A percentile compares a stretch with the other conserved stretches of the same genome.
Conservation (phyloP, 805 yeast genomes). For the Kluyveromyces wickerhamii region DNA sequence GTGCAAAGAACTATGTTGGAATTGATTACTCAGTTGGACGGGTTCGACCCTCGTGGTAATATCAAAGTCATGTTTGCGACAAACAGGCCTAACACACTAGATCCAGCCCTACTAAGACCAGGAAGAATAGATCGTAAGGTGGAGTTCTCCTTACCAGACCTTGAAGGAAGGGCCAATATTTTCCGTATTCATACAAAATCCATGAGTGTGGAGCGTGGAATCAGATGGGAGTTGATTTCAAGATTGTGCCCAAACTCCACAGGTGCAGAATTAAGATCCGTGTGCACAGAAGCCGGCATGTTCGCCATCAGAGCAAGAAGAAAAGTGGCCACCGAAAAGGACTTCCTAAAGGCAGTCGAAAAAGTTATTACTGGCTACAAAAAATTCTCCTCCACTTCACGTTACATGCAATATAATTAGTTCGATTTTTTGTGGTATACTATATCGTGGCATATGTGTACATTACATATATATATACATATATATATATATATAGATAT, state of each 20-base stretch:
- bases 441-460: background rate
- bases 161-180: slow-evolving; percentile 96
- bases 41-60: slow-evolving; percentile 97
- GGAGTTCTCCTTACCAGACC: slow-evolving; percentile 91
- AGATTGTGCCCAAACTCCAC: slow-evolving; percentile 97
- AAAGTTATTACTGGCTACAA: slow-evolving; percentile 97
- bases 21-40: slow-evolving; percentile 94
- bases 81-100: slow-evolving; percentile 94
- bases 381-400: slow-evolving; percentile 94
- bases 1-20: slow-evolving; percentile 99
- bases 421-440: no score
- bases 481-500: background rate
- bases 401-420: slow-evolving; percentile 96
- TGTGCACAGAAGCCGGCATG: slow-evolving; percentile 99
- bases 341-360: slow-evolving; percentile 94
- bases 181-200: slow-evolving; percentile 95
- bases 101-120: slow-evolving; percentile 95
- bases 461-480: background rate
- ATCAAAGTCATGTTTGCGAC: slow-evolving; percentile 99
- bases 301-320: slow-evolving; percentile 97
- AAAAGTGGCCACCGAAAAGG: slow-evolving; percentile 97
- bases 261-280: slow-evolving; percentile 97
- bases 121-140: slow-evolving; percentile 99
- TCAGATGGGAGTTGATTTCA: slow-evolving; percentile 97
- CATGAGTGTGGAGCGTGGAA: slow-evolving; percentile 95